A percentile compares a stretch with the other conserved stretches of the same genome.
These are phyloP conservation scores for Gamarada debralockiae DNA, from an alignment of 495 filamentous ascomycete genomes.

Conservation along the genomic window DNA sequence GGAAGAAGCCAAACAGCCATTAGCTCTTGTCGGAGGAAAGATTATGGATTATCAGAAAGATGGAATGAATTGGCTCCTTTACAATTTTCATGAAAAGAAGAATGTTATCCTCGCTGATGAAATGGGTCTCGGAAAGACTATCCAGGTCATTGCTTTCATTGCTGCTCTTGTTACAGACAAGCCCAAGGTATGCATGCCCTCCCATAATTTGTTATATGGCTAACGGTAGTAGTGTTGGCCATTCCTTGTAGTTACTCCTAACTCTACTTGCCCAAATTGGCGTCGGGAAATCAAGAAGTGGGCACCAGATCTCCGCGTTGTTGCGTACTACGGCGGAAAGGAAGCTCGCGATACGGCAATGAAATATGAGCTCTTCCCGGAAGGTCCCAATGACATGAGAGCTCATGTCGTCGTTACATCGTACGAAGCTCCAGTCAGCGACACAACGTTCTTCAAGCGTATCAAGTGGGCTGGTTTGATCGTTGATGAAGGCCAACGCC, in stretches of 20 bases:
- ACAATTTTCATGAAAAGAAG: constrained; percentile 73
- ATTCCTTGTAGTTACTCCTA: constrained; percentile 89
- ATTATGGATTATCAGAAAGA: constrained; percentile 89
- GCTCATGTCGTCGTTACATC: constrained; percentile 94
- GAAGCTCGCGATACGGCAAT: constrained; percentile 65
- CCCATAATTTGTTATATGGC: background rate
- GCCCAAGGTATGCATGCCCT: constrained; percentile 39
- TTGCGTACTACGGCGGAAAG: constrained; percentile 81
- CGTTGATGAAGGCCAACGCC: constrained; percentile 92
- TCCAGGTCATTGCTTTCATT: constrained; percentile 86
- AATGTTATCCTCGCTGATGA: constrained; percentile 97
- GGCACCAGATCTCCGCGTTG: constrained; percentile 80
- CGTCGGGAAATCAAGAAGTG: constrained; percentile 93
- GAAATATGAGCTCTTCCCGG: constrained; percentile 79
- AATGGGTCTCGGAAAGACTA: constrained; percentile 98
- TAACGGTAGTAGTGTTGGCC: constrained; percentile 64
- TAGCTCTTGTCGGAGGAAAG: constrained; percentile 67
- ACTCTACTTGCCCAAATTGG: constrained; percentile 96
- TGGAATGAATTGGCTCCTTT: constrained; percentile 95
- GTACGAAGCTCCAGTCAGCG: constrained; percentile 78
- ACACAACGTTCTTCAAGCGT: constrained; percentile 54
- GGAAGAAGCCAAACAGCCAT: constrained; percentile 72
- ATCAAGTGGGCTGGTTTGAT: constrained; percentile 85
- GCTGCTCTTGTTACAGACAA: constrained; percentile 68
- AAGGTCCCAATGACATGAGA: constrained; percentile 48